phyloP scores from a whole-genome alignment of 345 rosid genomes.

The Populus alba region DNA sequence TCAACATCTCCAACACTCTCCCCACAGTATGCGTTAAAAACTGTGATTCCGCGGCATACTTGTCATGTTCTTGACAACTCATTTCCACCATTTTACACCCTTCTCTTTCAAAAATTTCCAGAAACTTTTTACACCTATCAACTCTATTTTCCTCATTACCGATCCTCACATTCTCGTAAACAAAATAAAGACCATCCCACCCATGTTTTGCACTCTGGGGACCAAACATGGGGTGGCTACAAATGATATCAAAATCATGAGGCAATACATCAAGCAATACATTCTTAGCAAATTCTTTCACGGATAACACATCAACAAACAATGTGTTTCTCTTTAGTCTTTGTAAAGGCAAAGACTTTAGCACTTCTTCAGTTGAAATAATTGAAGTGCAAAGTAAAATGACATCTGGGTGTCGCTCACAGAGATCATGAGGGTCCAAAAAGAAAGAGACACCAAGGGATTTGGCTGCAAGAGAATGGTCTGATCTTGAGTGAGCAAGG shows the following conservation, averaged over 20 bases:
- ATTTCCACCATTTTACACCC: constrained; percentile 61
- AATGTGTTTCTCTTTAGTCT: constrained; percentile 62
- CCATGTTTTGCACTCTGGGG: constrained; percentile 56
- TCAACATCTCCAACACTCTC: constrained; percentile 45
- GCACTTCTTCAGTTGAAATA: constrained; percentile 50
- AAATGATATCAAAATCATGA: constrained; percentile 57
- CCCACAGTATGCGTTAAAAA: constrained; percentile 57
- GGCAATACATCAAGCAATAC: constrained; percentile 52
- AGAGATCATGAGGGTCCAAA: constrained; percentile 42
- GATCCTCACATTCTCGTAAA: constrained; percentile 67
- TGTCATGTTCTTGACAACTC: constrained; percentile 53
- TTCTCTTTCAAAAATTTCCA: constrained; percentile 38
- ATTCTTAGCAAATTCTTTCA: constrained; percentile 58
- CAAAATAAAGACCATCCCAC: constrained; percentile 52
- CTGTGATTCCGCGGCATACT: constrained; percentile 51
- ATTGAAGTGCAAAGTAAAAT: constrained; percentile 65
- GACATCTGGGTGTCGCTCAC: constrained; percentile 58
- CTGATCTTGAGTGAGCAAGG: constrained; percentile 57
- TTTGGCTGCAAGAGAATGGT: constrained; percentile 43
- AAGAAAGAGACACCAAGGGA: constrained; percentile 56
- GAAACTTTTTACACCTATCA: constrained; percentile 38
- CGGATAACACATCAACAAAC: constrained; percentile 74
- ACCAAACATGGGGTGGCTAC: constrained; percentile 82
- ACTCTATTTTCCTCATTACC: constrained; percentile 36
- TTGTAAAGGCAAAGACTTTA: constrained; percentile 53